Base-by-base conservation (phyloP, 371 early-diverging fungal species). In the Syncephalastrum monosporum region DNA sequence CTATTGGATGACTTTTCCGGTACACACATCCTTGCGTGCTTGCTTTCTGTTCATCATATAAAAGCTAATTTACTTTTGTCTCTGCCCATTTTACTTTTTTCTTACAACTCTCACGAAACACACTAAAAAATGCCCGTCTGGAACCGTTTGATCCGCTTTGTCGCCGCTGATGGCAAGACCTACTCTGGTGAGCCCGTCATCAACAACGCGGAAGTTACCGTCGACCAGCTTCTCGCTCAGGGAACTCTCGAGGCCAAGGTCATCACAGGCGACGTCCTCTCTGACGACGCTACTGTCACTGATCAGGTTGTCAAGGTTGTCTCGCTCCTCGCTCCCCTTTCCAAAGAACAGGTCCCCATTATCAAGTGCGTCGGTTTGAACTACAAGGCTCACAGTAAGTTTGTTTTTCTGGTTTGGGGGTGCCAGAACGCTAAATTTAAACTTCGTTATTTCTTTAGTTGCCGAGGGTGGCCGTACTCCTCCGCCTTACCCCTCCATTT, bases 351-450 rank as follows among this genome's bases (percentile, higher is more conserved):
- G 24, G 49, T 67, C 16, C 67, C 67, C 33, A 61, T 72, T 45
- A 72, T 83, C 58, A 74, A 76, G 42, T 80, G 86, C 52, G 75
- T 85, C 47, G 86, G 86, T 2, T 60, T 85, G 48, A 85, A 85
- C 59, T 85, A 85, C 65, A 71, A 71, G 38, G 57, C 63, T 46
- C 67, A 67, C 55, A 67, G 61, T 60, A 45, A 19, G 61, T 42
- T 29, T 5, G 4, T 16, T 19, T 10, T 4, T 54, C 25, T n/a
- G 23, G 17, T 21, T 15, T 17, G 25, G 29, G 4, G 17, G 3
- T 1, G 42, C 44, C 8, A 10, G 13, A 44, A 3, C 23, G 16
- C 45, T n/a, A 23, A 19, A 41, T 13, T 41, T 49, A 23, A n/a
- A 21, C 21, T 21, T 21, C 21, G 21, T 53, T 15, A 10, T 15